Conservation (phyloP, 495 filamentous ascomycete species). For the Trichoderma asperelloides region DNA sequence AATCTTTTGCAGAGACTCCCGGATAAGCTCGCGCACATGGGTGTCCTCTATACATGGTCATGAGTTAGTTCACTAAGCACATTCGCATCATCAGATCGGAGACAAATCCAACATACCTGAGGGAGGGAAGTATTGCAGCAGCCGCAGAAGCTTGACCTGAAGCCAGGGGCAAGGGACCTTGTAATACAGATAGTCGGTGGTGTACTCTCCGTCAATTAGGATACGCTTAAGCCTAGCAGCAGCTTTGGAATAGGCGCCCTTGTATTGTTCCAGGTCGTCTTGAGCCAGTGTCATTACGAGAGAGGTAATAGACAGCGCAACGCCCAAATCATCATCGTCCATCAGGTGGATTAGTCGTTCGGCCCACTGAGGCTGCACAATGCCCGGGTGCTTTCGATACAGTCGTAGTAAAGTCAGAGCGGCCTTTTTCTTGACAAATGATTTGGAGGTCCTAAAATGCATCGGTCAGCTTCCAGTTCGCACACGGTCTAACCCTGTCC, state of each 20-base stretch:
- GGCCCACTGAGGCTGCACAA: conserved; percentile 93
- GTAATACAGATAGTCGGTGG: conserved; percentile 91
- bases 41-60: conserved; percentile 61
- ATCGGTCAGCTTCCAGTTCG: neutral
- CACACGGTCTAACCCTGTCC: no score
- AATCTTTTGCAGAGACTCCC: conserved; percentile 83
- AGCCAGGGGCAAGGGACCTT: conserved; percentile 99
- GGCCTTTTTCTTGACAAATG: conserved; percentile 99
- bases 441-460: conserved; percentile 72
- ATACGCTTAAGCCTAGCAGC: conserved; percentile 82
- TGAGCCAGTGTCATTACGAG: conserved; percentile 93
- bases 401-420: conserved; percentile 91
- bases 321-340: conserved; percentile 94
- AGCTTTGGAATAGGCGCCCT: conserved; percentile 87
- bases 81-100: neutral
- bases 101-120: conserved; percentile 54
- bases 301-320: conserved; percentile 91
- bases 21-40: conserved; percentile 83
- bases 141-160: conserved; percentile 83
- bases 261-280: conserved; percentile 87
- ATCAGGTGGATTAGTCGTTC: conserved; percentile 96
- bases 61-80: neutral
- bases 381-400: conserved; percentile 86
- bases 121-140: conserved; percentile 94
- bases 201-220: conserved; percentile 78